Percentiles rank a stretch among this genome's conserved stretches.
phyloP scores from a whole-genome alignment of 1,139 yeast species.

The Spathaspora jeffriesii region DNA sequence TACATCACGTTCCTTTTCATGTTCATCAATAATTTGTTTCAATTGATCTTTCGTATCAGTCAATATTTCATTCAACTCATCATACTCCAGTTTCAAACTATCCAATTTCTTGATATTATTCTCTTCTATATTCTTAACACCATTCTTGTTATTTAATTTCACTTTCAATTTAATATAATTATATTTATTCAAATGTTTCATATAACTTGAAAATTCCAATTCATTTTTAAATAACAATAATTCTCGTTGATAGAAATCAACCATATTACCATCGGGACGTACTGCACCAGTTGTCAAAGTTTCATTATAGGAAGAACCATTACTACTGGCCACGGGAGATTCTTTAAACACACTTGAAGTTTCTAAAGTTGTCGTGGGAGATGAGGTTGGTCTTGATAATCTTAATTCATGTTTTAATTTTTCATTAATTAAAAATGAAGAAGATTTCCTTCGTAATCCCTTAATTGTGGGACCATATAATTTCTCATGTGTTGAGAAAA shows the following conservation, averaged over 20 bases:
- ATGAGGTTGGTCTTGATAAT: constrained; percentile 19
- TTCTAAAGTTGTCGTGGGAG: constrained; percentile 26
- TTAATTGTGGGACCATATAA: constrained; percentile 19
- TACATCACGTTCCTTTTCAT: constrained; percentile 8
- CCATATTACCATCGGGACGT: constrained; percentile 20
- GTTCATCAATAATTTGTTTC: constrained; percentile 6
- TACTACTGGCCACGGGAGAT: constrained; percentile 1
- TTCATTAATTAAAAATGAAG: constrained; percentile 15
- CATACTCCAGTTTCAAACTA: constrained; percentile 25
- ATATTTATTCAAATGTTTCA: constrained; percentile 52
- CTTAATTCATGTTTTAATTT: constrained; percentile 18
- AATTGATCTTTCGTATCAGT: constrained; percentile 11
- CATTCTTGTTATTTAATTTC: constrained; percentile 25
- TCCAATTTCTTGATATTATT: constrained; percentile 9
- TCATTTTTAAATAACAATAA: constrained; percentile 60
- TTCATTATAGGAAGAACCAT: not conserved
- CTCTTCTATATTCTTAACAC: constrained; percentile 6
- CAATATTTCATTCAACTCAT: constrained; percentile 53
- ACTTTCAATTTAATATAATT: constrained; percentile 40
- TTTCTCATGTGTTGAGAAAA: constrained; percentile 36
- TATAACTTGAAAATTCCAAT: constrained; percentile 58
- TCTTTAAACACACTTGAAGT: constrained; percentile 22
- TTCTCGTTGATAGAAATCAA: constrained; percentile 58
- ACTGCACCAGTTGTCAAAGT: not conserved
- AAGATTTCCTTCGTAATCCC: constrained; percentile 6